Evolutionary conservation across 1,139 yeast species (phyloP).

Genomic region (Zygosaccharomyces sapae): DNA sequence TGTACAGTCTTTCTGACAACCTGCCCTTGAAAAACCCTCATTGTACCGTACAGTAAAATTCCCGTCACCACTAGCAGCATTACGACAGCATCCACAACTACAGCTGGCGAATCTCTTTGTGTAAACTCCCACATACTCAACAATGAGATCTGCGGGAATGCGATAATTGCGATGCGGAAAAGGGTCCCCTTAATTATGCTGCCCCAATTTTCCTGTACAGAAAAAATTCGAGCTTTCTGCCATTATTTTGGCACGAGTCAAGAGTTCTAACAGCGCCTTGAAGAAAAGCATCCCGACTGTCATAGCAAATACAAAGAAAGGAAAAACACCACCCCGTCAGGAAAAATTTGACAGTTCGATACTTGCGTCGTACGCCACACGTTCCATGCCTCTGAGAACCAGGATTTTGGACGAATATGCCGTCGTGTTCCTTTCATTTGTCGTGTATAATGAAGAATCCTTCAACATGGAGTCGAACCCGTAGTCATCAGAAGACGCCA

Average conservation of each 20-base stretch:
- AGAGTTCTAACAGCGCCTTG: constrained; percentile 70
- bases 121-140: constrained; percentile 88
- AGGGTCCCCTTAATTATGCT: constrained; percentile 81
- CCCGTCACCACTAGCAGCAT: constrained; percentile 54
- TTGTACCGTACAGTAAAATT: constrained; percentile 68
- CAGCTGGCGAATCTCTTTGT: constrained; percentile 76
- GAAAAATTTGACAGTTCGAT: constrained; percentile 85
- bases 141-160: constrained; percentile 81
- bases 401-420: constrained; percentile 56
- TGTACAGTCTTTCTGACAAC: constrained; percentile 64
- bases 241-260: constrained; percentile 57
- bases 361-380: constrained; percentile 79
- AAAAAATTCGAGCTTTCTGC: constrained; percentile 55
- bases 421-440: constrained; percentile 58
- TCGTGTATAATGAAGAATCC: constrained; percentile 58
- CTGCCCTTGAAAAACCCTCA: constrained; percentile 69
- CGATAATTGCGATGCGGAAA: constrained; percentile 73
- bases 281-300: constrained; percentile 61
- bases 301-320: constrained; percentile 70
- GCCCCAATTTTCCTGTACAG: constrained; percentile 82
- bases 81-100: constrained; percentile 71
- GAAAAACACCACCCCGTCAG: constrained; percentile 79
- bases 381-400: constrained; percentile 83
- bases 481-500: constrained; percentile 36
- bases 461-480: constrained; percentile 48